Evolutionary conservation across 441 rosid genomes (phyloP).

Genomic region (Erodium trifolium): DNA sequence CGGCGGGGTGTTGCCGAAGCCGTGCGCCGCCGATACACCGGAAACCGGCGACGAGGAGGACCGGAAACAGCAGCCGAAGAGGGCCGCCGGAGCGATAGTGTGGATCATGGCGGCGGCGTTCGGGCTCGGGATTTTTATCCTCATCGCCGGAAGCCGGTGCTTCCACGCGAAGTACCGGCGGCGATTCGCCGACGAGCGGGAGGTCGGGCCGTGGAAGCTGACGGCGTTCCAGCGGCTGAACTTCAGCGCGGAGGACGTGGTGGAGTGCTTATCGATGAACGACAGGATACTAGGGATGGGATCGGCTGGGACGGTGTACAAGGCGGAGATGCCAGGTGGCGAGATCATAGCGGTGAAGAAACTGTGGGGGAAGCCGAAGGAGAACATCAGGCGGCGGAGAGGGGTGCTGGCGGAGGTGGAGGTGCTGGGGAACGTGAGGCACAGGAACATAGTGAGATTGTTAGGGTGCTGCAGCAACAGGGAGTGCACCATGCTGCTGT

Average conservation of each 20-base stretch:
- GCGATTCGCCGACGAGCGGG: conserved; percentile 30
- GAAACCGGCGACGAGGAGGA: conserved; percentile 27
- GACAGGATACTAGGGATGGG: conserved; percentile 90
- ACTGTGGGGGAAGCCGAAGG: conserved; percentile 67
- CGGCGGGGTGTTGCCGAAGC: conserved; percentile 47
- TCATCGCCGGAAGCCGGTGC: conserved; percentile 66
- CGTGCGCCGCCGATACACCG: conserved; percentile 37
- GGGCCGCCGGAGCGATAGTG: conserved; percentile 68
- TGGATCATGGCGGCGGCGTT: conserved; percentile 88
- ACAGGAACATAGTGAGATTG: conserved; percentile 79
- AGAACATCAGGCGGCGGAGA: conserved; percentile 54
- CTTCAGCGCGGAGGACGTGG: conserved; percentile 76
- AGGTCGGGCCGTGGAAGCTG: conserved; percentile 80
- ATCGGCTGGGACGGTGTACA: conserved; percentile 78
- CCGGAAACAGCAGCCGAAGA: conserved; percentile 39
- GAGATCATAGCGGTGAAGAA: conserved; percentile 91
- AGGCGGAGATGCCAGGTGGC: conserved; percentile 86
- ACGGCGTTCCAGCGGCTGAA: conserved; percentile 82
- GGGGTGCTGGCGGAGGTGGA: conserved; percentile 89
- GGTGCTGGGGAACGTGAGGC: conserved; percentile 75
- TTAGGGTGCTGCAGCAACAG: conserved; percentile 84
- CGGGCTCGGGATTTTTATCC: conserved; percentile 56
- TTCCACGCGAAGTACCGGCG: conserved; percentile 47
- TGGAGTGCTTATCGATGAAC: conserved; percentile 55
- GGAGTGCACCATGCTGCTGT: conserved; percentile 58